Evolutionary conservation across 768 basidiomycete genomes (phyloP), one percentile per base, ranked within the genome.

Genomic region (Kwoniella shandongensis): DNA sequence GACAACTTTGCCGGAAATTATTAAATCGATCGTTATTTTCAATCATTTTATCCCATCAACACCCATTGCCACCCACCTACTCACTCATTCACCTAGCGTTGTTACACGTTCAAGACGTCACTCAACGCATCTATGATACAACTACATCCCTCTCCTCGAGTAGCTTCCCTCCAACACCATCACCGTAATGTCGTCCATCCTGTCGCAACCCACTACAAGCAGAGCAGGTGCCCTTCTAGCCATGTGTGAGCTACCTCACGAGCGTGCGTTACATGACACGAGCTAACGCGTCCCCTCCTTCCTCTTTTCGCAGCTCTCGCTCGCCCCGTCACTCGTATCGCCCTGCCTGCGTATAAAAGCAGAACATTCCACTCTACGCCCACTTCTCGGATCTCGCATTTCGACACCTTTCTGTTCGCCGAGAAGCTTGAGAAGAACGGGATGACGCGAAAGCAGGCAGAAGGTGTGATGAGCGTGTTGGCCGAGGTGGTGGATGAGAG

Each of bases 401-500:
- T 98, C 65, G 94, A 98, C 74, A 97, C 93, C 1, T 90, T 94
- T 72, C 87, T 89, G 61, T 94, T 96, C 72, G 91, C 97, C 36
- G 86, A 91, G 76, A 85, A 90, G 32, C 80, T 98, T 53, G 89
- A 92, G 76, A 82, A 84, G 57, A 88, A 96, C 71, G 94, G 94
- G 0, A 78, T 98, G 40, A 91, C 87, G 63, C 83, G 90, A 17
- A 85, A 85, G 20, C 94, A 97, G 78, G 92, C 94, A 0, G 91
- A 97, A 74, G 94, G 96, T 2, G 88, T 99, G 73, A 96, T 98
- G 92, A 82, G 86, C 44, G 90, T 93, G 7, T 88, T 99, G 83
- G 89, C 91, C 12, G 91, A 92, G 67, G 93, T 98, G 60, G 91
- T 99, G 36, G 91, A 96, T 76, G 96, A 99, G 81, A 92, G 90